These are phyloP conservation scores for Sutorius australiensis DNA, from an alignment of 768 basidiomycete species.

Conservation along the genomic window DNA sequence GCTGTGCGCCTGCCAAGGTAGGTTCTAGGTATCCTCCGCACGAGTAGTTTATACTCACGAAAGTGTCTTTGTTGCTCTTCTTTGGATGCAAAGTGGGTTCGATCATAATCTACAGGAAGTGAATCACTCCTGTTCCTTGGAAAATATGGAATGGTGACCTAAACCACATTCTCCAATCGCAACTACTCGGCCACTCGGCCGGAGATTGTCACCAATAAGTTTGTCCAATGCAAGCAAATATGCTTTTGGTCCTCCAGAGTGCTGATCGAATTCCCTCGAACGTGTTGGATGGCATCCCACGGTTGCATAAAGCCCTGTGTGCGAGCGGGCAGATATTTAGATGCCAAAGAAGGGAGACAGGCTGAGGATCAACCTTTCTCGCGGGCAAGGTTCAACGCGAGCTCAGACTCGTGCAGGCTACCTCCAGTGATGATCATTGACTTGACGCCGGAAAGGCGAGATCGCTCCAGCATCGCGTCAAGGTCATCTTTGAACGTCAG, in stretches of 20 bases:
- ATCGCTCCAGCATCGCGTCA: conserved; percentile 51
- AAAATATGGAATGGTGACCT: conserved; percentile 37
- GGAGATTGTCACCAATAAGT: conserved; percentile 46
- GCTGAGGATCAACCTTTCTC: conserved; percentile 41
- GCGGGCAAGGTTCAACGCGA: conserved; percentile 59
- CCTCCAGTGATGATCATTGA: conserved; percentile 78
- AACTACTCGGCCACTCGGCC: conserved; percentile 56
- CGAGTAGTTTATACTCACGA: conserved; percentile 37
- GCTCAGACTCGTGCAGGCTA: conserved; percentile 57
- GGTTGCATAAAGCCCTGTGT: conserved; percentile 62
- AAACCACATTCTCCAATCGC: conserved; percentile 81
- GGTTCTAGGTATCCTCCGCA: not conserved
- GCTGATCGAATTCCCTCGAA: conserved; percentile 60
- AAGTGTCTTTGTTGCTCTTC: conserved; percentile 64
- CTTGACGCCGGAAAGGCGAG: conserved; percentile 56
- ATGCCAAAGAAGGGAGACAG: not conserved
- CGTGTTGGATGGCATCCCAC: conserved; percentile 81
- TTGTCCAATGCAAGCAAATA: conserved; percentile 60
- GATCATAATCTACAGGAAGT: conserved; percentile 61
- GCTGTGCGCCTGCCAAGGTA: conserved; percentile 44
- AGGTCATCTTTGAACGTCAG: conserved; percentile 52
- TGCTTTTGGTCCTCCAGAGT: conserved; percentile 50
- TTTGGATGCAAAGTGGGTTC: conserved; percentile 58
- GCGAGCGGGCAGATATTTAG: not conserved
- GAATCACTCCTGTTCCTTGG: not conserved